Conservation (phyloP, 441 rosid species). For the Breynia disticha region DNA sequence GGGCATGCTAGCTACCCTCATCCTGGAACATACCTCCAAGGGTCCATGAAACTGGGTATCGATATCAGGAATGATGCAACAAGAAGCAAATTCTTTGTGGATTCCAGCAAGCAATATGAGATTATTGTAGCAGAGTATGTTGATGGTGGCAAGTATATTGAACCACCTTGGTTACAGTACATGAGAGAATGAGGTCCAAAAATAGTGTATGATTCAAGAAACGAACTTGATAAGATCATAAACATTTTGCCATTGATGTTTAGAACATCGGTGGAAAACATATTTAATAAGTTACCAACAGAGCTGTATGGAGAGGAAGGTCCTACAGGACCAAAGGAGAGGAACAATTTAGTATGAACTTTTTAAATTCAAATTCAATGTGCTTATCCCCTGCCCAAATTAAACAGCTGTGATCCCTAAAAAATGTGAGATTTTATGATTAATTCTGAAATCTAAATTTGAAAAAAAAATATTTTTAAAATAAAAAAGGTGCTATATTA, state of each 20-base stretch:
- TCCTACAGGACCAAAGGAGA: slow-evolving; percentile 91
- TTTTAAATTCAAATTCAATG: too few species aligned
- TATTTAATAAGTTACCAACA: slow-evolving; percentile 49
- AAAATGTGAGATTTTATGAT: too few species aligned
- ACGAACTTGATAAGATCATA: slow-evolving; percentile 45
- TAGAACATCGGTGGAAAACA: slow-evolving; percentile 25
- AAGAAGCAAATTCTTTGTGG: slow-evolving; percentile 33
- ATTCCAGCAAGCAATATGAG: slow-evolving; percentile 59
- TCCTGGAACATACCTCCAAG: slow-evolving; percentile 63
- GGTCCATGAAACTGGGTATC: slow-evolving; percentile 48
- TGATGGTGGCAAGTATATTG: slow-evolving; percentile 27
- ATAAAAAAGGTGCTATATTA: too few species aligned
- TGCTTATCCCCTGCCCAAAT: too few species aligned
- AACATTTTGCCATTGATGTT: slow-evolving; percentile 39
- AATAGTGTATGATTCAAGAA: slow-evolving; percentile 50
- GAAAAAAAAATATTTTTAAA: too few species aligned
- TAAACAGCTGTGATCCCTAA: too few species aligned
- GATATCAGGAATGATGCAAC: slow-evolving; percentile 75
- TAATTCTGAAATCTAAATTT: too few species aligned
- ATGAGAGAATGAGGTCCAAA: slow-evolving; percentile 92
- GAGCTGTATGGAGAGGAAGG: slow-evolving; percentile 83
- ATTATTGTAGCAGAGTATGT: slow-evolving; percentile 64
- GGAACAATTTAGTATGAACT: too few species aligned
- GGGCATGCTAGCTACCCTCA: slow-evolving; percentile 78
- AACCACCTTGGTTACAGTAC: slow-evolving; percentile 73